Evolutionary conservation across 1,139 yeast genomes (phyloP).

Genomic region (Yamadazyma atmosphaerica): DNA sequence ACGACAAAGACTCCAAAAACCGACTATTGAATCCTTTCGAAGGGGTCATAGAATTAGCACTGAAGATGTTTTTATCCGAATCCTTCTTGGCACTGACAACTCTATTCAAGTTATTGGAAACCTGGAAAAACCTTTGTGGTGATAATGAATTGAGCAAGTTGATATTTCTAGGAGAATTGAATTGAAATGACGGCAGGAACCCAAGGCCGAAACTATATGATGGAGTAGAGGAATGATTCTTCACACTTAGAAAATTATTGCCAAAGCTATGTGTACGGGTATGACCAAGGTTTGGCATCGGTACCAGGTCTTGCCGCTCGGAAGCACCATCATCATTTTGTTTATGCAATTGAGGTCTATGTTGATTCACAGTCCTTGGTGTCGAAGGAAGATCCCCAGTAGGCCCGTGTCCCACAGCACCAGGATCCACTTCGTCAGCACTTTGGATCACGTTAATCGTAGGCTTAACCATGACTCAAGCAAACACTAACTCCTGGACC

Average conservation of each 20-base stretch:
- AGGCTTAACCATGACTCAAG: not conserved
- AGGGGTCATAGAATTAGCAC: constrained; percentile 22
- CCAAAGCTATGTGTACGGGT: constrained; percentile 2
- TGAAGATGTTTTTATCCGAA: constrained; percentile 11
- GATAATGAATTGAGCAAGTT: constrained; percentile 27
- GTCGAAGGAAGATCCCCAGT: not conserved
- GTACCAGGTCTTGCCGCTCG: not conserved
- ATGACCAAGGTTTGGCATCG: constrained; percentile 1
- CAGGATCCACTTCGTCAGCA: not conserved
- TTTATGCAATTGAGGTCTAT: not conserved
- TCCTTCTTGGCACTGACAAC: constrained; percentile 9
- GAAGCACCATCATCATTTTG: too few species aligned
- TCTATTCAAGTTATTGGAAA: constrained; percentile 21
- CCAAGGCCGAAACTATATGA: constrained; percentile 43
- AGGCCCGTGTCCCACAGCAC: not conserved
- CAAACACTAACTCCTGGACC: not conserved
- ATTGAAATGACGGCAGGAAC: constrained; percentile 47
- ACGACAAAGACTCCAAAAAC: constrained; percentile 24
- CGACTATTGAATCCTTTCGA: constrained; percentile 17
- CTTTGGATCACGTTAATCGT: not conserved
- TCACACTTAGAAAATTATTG: constrained; percentile 1
- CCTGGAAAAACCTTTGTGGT: constrained; percentile 38
- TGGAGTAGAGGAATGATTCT: constrained; percentile 24
- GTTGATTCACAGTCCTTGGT: not conserved
- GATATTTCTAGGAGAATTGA: constrained; percentile 35